Percentiles rank a stretch among this genome's conserved stretches.
phyloP scores from a whole-genome alignment of 2,329 filamentous ascomycete genomes.

The Colletotrichum magnum region DNA sequence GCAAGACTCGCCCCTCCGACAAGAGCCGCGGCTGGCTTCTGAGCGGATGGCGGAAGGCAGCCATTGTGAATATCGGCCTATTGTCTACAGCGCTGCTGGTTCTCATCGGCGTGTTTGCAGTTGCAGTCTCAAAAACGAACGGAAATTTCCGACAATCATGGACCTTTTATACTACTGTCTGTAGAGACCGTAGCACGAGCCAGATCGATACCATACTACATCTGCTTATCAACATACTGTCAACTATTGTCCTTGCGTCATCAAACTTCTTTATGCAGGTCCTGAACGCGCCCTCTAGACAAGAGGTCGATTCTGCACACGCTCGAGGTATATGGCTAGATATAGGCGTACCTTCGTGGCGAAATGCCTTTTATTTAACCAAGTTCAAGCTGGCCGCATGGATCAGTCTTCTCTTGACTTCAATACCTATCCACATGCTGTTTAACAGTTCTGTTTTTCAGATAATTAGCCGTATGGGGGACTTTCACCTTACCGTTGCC shows the following conservation, averaged over 20 bases:
- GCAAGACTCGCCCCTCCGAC: too few relatives aligned
- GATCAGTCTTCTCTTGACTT: conserved; percentile 43
- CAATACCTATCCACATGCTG: conserved; percentile 47
- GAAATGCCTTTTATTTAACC: conserved; percentile 49
- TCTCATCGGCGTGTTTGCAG: not conserved
- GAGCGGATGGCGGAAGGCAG: not conserved
- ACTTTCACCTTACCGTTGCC: conserved; percentile 38
- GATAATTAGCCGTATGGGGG: conserved; percentile 30
- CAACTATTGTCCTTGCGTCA: conserved; percentile 25
- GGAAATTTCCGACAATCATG: not conserved
- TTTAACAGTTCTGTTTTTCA: conserved; percentile 42
- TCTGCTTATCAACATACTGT: conserved; percentile 59
- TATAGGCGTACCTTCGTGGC: conserved; percentile 58
- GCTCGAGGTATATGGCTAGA: conserved; percentile 55
- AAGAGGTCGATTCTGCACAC: conserved; percentile 58
- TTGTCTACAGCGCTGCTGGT: not conserved
- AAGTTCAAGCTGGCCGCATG: conserved; percentile 43
- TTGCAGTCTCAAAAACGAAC: not conserved
- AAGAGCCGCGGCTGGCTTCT: not conserved
- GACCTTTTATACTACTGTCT: not conserved
- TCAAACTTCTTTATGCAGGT: conserved; percentile 43
- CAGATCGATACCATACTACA: conserved; percentile 49
- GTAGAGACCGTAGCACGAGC: not conserved
- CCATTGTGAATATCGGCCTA: not conserved
- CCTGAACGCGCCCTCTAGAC: conserved; percentile 32